These are phyloP conservation scores for Myriosclerotinia scirpicola DNA, from an alignment of 2,329 filamentous ascomycete species.

Conservation along the genomic window DNA sequence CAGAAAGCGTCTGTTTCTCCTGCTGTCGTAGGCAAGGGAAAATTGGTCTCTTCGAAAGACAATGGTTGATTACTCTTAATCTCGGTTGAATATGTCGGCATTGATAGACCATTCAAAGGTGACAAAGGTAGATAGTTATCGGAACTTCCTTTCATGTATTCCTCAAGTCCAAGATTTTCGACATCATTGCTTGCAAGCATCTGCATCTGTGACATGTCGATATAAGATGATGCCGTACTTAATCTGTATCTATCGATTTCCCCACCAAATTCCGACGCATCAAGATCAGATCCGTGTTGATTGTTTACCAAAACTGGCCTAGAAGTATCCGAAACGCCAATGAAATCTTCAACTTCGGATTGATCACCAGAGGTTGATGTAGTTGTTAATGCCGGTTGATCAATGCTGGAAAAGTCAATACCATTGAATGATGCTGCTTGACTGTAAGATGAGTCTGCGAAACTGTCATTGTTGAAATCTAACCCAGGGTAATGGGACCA, in stretches of 20 bases:
- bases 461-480: slow-evolving; percentile 51
- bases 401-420: slow-evolving; percentile 56
- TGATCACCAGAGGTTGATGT: slow-evolving; percentile 66
- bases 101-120: slow-evolving; percentile 30
- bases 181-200: slow-evolving; percentile 50
- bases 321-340: slow-evolving; percentile 43
- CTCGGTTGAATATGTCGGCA: slow-evolving; percentile 29
- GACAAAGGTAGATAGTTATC: slow-evolving; percentile 24
- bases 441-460: slow-evolving; percentile 56
- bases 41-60: slow-evolving; percentile 40
- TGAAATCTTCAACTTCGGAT: slow-evolving; percentile 63
- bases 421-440: slow-evolving; percentile 55
- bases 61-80: slow-evolving; percentile 48
- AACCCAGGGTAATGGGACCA: slow-evolving; percentile 55
- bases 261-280: slow-evolving; percentile 43
- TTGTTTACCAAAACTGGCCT: slow-evolving; percentile 45
- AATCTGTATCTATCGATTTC: slow-evolving; percentile 51
- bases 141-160: slow-evolving; percentile 49
- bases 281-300: slow-evolving; percentile 42
- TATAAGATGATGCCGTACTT: slow-evolving; percentile 49
- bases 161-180: slow-evolving; percentile 54
- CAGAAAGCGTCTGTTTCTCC: slow-evolving; percentile 49
- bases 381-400: slow-evolving; percentile 55
- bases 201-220: slow-evolving; percentile 49
- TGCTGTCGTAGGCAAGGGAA: slow-evolving; percentile 47